These are phyloP conservation scores for Globisporangium abappressorium DNA, from an alignment of 352 stramenopile species.

Conservation along the genomic window DNA sequence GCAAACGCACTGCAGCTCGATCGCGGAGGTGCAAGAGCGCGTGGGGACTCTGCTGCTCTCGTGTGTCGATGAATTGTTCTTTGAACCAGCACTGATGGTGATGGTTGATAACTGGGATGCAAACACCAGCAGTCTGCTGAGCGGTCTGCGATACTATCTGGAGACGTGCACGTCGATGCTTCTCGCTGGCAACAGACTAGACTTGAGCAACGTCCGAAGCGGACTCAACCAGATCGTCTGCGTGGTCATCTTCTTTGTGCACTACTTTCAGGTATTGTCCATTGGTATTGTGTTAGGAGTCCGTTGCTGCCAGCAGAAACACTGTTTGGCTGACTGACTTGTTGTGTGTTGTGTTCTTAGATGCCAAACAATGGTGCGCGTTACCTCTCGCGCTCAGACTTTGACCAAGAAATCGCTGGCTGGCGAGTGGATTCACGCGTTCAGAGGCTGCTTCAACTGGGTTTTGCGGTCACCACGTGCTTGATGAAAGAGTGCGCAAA, in stretches of 20 bases:
- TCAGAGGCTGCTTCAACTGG: constrained; percentile 5
- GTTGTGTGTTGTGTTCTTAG: not conserved
- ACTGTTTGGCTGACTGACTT: not conserved
- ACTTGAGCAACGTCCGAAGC: constrained; percentile 1
- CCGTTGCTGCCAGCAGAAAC: not conserved
- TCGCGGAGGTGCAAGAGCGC: constrained; percentile 6
- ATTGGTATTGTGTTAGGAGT: not conserved
- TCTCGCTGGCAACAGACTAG: constrained; percentile 6
- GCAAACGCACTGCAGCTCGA: not conserved
- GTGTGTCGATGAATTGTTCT: constrained; percentile 5
- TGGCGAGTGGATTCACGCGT: constrained; percentile 1
- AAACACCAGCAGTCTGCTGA: not conserved
- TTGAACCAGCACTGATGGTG: not conserved
- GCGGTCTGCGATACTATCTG: constrained; percentile 9
- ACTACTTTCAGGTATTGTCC: constrained; percentile 25
- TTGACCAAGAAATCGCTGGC: constrained; percentile 1
- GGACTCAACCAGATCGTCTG: constrained; percentile 26
- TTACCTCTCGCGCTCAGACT: constrained; percentile 8
- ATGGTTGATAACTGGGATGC: constrained; percentile 3
- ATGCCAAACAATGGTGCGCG: not conserved
- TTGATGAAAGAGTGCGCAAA: constrained; percentile 19
- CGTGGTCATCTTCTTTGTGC: constrained; percentile 31
- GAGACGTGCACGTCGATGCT: constrained; percentile 6
- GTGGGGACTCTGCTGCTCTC: constrained; percentile 14
- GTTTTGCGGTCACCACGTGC: constrained; percentile 8